These are phyloP conservation scores for Apiotrichum gracile DNA, from an alignment of 1,284 basidiomycete species.

Conservation along the genomic window DNA sequence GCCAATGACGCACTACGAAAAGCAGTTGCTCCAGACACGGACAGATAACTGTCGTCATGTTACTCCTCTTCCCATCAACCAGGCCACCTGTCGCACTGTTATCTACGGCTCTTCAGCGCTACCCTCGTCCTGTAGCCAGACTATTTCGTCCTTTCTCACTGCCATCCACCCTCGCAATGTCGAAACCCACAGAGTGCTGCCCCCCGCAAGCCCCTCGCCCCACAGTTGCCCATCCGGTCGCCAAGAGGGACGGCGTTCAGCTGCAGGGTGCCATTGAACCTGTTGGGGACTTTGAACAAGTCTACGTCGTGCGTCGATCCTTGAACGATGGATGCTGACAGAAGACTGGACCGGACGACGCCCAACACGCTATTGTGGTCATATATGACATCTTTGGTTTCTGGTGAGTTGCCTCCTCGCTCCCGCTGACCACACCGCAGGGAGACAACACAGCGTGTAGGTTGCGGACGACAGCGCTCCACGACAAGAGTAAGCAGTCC, in stretches of 20 bases:
- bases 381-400: conserved; percentile 45
- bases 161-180: background rate
- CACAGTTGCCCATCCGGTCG: conserved; percentile 31
- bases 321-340: background rate
- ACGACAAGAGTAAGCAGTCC: background rate
- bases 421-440: conserved; percentile 20
- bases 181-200: conserved; percentile 20
- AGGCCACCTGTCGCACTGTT: too few species aligned
- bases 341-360: conserved; percentile 32
- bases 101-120: too few species aligned
- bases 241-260: conserved; percentile 19
- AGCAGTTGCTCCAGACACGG: too few species aligned
- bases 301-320: conserved; percentile 27
- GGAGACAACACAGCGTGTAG: conserved; percentile 37
- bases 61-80: too few species aligned
- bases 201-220: conserved; percentile 29
- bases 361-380: conserved; percentile 35
- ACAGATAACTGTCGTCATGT: too few species aligned
- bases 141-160: too few species aligned
- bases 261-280: conserved; percentile 23
- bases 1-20: too few species aligned
- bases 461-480: background rate
- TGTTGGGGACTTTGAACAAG: conserved; percentile 29
- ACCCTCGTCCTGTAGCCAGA: too few species aligned
- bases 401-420: conserved; percentile 21